Evolutionary conservation across 2,329 filamentous ascomycete genomes (phyloP).

Genomic region (Xylaria sp.): DNA sequence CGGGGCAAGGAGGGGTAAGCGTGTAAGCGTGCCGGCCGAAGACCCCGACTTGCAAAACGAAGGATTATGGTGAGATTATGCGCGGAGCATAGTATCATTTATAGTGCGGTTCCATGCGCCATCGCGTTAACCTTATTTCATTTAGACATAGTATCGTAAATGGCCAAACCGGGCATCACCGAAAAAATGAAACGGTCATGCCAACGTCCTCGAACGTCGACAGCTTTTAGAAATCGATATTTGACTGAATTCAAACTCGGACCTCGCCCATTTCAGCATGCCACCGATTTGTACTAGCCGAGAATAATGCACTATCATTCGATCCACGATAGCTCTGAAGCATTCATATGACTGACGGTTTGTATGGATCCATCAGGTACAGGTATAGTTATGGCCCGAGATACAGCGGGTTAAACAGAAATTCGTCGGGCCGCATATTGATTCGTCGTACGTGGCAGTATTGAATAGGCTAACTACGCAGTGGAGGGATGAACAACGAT

Average conservation of each 20-base stretch:
- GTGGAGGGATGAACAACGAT: not conserved
- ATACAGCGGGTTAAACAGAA: not conserved
- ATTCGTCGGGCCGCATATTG: not conserved
- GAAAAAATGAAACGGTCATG: slow-evolving; percentile 4
- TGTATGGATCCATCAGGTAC: not conserved
- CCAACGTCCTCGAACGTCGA: not conserved
- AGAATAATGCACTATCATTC: not conserved
- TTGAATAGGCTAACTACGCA: slow-evolving; percentile 3
- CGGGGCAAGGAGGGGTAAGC: slow-evolving; percentile 16
- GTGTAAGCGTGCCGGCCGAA: slow-evolving; percentile 27
- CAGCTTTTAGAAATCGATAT: not conserved
- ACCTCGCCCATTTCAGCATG: not conserved
- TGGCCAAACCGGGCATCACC: slow-evolving; percentile 2
- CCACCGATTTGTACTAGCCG: not conserved
- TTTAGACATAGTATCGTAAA: too few relatives aligned
- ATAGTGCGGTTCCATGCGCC: too few relatives aligned
- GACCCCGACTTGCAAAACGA: slow-evolving; percentile 24
- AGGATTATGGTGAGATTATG: slow-evolving; percentile 35
- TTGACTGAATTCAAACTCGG: not conserved
- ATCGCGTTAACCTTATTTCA: too few relatives aligned
- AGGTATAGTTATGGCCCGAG: not conserved
- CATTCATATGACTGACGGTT: not conserved
- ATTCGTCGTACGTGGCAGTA: slow-evolving; percentile 5
- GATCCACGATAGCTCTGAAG: not conserved
- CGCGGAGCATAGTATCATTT: too few relatives aligned